phyloP scores from a whole-genome alignment of 805 yeast genomes.

The Zygoascus tannicola region DNA sequence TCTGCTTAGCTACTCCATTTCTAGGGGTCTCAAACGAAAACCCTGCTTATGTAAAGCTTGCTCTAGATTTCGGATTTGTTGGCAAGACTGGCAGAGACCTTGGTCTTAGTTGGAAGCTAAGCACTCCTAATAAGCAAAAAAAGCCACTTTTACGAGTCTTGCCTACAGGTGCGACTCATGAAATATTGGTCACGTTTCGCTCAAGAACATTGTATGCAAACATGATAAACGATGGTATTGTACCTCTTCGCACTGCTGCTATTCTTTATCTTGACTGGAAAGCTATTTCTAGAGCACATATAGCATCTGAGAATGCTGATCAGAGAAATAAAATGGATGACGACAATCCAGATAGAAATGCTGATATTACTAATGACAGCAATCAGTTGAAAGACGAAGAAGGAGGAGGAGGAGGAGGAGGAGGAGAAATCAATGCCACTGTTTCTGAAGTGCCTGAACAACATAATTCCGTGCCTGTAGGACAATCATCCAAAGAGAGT shows the following conservation, averaged over 20 bases:
- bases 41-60: constrained; percentile 75
- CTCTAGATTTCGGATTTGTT: constrained; percentile 78
- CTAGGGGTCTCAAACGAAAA: constrained; percentile 83
- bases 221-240: constrained; percentile 88
- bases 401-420: constrained; percentile 1
- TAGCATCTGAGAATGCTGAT: constrained; percentile 18
- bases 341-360: constrained; percentile 2
- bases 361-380: neutral
- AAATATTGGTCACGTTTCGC: constrained; percentile 50
- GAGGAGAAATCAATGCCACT: neutral
- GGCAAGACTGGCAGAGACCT: constrained; percentile 91
- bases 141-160: constrained; percentile 66
- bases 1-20: constrained; percentile 80
- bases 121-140: constrained; percentile 17
- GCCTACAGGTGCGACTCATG: constrained; percentile 67
- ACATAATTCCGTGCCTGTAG: neutral
- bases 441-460: constrained; percentile 13
- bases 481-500: neutral
- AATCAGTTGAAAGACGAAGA: constrained; percentile 1
- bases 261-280: constrained; percentile 78
- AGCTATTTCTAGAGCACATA: constrained; percentile 48
- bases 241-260: constrained; percentile 86
- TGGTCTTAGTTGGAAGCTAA: constrained; percentile 44
- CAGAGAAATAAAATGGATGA: constrained; percentile 11
- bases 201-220: constrained; percentile 83